Evolutionary conservation across 139 green algal species (phyloP).

Genomic region (Chlorokybus atmophyticus): DNA sequence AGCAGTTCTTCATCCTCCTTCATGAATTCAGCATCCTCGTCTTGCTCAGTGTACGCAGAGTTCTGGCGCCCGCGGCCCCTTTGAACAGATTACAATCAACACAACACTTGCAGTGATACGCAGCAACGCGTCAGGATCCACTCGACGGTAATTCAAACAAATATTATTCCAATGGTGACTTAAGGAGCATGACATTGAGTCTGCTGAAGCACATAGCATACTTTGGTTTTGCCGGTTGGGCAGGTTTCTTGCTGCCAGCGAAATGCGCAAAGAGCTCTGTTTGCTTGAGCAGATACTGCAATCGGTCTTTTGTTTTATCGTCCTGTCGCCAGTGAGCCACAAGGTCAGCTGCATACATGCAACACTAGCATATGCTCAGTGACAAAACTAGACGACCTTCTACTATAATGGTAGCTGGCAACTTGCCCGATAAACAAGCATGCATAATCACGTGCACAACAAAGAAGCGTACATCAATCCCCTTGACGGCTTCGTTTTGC

Average conservation of each 20-base stretch:
- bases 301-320: conserved; percentile 49
- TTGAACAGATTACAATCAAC: conserved; percentile 13
- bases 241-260: too few species aligned
- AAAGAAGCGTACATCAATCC: too few species aligned
- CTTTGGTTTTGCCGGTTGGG: too few species aligned
- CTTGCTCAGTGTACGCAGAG: conserved; percentile 58
- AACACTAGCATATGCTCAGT: not conserved
- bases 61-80: conserved; percentile 36
- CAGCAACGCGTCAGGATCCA: too few species aligned
- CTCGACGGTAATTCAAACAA: too few species aligned
- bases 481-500: conserved; percentile 49
- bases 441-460: too few species aligned
- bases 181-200: too few species aligned
- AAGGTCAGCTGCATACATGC: not conserved
- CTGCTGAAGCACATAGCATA: too few species aligned
- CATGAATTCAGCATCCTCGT: conserved; percentile 86
- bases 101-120: conserved; percentile 5
- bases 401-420: too few species aligned
- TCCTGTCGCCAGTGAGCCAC: conserved; percentile 48
- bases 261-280: conserved; percentile 98
- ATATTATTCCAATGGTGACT: too few species aligned
- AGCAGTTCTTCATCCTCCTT: conserved; percentile 59
- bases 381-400: too few species aligned
- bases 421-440: too few species aligned
- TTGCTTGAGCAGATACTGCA: conserved; percentile 89